Evolutionary conservation across 2,329 filamentous ascomycete genomes (phyloP).

Genomic region (Cadophora luteo-olivacea): DNA sequence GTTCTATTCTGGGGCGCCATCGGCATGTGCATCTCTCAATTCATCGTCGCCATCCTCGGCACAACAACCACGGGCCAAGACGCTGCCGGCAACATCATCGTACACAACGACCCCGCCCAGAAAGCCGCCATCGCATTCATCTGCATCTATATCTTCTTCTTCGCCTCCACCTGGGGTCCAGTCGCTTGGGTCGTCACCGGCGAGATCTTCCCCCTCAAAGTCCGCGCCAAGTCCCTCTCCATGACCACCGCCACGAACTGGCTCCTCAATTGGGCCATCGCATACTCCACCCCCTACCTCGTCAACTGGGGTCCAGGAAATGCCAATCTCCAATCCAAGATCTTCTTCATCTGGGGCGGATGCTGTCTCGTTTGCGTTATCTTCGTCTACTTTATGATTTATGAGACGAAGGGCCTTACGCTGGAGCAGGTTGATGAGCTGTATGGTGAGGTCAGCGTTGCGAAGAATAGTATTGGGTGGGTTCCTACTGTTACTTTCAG

Average conservation of each 20-base stretch:
- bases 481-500: conserved; percentile 43
- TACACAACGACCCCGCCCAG: conserved; percentile 58
- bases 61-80: conserved; percentile 62
- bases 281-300: conserved; percentile 81
- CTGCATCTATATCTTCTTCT: conserved; percentile 79
- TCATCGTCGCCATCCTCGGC: conserved; percentile 65
- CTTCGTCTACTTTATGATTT: conserved; percentile 81
- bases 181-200: conserved; percentile 70
- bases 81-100: conserved; percentile 53
- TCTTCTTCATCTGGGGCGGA: conserved; percentile 81
- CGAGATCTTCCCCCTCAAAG: conserved; percentile 68
- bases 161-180: conserved; percentile 75
- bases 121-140: conserved; percentile 66
- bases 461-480: conserved; percentile 62
- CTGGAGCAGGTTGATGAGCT: conserved; percentile 85
- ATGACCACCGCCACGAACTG: conserved; percentile 74
- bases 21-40: conserved; percentile 68
- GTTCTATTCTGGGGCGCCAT: conserved; percentile 70
- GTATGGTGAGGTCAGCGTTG: conserved; percentile 71
- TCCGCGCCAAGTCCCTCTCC: conserved; percentile 67
- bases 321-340: conserved; percentile 75
- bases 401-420: conserved; percentile 85
- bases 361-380: conserved; percentile 73
- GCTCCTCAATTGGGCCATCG: conserved; percentile 80
- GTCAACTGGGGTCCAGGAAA: conserved; percentile 75